Base-by-base conservation (phyloP, 768 basidiomycete species). In the Gyrodon lividus region DNA sequence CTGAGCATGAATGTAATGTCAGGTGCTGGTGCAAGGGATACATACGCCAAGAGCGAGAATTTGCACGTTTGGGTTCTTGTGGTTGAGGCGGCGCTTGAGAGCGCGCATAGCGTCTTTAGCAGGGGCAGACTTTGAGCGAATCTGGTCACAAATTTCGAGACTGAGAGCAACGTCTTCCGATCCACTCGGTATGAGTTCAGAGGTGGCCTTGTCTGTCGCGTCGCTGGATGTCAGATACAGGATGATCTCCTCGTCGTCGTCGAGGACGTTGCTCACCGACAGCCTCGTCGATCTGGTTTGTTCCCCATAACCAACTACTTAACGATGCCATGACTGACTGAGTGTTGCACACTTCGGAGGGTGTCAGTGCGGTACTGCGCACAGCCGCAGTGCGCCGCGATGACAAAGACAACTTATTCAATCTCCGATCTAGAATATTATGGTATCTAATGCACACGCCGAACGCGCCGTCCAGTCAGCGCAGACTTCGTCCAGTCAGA, bases 31-130 rank as follows among this genome's bases (percentile, higher is more conserved):
- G 22, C 28, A 30, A 43, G n/a, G 17, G 30, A 7, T 34, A 79
- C 91, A 62, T 66, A 96, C 94, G 10, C 81, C 77, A 12, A 97
- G 78, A n/a, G 92, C 83, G 51, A 94, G 75, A 26, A 95, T 75
- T 70, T 94, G 92, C 7, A 96, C 94, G 60, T 98, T 96, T 0
- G 93, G 94, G 68, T 99, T 99, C 81, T 89, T 90, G 72, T 96
- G 91, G 62, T 87, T 86, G 44, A 98, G 74, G 44, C 95, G 81
- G 22, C 86, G 81, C 71, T 93, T 93, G 63, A 99, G 76, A 17
- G 87, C 83, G 51, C 87, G 87, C 86, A 94, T 89, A 4, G 96
- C 88, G 54, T 88, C 84, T 71, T 88, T 89, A 16, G 95, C 85
- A 16, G 82, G 80, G 0, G 87, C 86, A 37, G 88, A 82, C 75